Conservation (phyloP, 345 rosid species). For the Toxicodendron radicans region DNA sequence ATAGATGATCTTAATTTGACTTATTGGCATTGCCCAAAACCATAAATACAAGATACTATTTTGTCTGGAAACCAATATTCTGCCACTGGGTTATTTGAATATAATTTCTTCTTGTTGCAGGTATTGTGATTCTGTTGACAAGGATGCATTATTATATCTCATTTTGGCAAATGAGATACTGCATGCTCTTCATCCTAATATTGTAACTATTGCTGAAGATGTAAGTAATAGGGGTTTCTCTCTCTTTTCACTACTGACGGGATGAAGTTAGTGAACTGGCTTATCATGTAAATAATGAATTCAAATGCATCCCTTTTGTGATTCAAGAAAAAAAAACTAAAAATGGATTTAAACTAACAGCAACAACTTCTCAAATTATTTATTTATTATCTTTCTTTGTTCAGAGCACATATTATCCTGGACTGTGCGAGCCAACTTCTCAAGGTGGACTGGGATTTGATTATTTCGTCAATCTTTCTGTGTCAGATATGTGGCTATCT, state of each 20-base stretch:
- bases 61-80: no score
- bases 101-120: slow-evolving; percentile 45
- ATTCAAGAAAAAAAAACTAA: no score
- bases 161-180: slow-evolving; percentile 90
- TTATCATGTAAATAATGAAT: no score
- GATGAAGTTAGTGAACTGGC: no score
- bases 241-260: background rate
- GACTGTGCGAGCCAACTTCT: slow-evolving; percentile 83
- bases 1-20: background rate
- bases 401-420: slow-evolving; percentile 90
- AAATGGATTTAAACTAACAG: background rate
- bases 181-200: slow-evolving; percentile 79
- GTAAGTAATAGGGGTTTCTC: slow-evolving; percentile 46
- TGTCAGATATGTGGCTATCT: slow-evolving; percentile 90
- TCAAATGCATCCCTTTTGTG: no score
- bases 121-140: slow-evolving; percentile 92
- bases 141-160: slow-evolving; percentile 85
- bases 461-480: slow-evolving; percentile 83
- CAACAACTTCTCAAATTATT: background rate
- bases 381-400: slow-evolving; percentile 15
- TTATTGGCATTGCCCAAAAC: background rate
- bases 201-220: slow-evolving; percentile 94
- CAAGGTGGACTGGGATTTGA: slow-evolving; percentile 97
- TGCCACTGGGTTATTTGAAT: background rate
- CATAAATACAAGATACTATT: background rate